Percentiles rank a stretch among this genome's conserved stretches.
Conservation (phyloP, 768 basidiomycete species). For the Suillus alpinus region DNA sequence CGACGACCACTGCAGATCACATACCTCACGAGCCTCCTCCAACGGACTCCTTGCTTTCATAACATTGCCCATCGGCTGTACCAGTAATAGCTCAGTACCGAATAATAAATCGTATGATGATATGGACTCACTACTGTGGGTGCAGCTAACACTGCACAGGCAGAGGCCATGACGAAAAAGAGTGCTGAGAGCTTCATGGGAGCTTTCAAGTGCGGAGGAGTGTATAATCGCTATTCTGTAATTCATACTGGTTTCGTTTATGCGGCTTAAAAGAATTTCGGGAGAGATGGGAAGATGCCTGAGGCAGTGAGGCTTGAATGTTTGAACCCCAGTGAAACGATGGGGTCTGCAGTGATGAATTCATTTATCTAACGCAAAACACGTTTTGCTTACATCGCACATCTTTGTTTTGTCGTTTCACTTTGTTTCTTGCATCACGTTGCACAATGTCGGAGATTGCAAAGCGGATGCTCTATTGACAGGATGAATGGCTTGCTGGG, state of each 20-base stretch:
- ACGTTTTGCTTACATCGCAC: too few species aligned
- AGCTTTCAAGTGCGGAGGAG: not conserved
- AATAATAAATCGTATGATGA: not conserved
- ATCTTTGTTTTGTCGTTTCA: too few species aligned
- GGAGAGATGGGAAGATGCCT: not conserved
- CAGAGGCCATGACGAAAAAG: constrained; percentile 3
- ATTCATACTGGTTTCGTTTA: not conserved
- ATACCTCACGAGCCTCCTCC: not conserved
- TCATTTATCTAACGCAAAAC: too few species aligned
- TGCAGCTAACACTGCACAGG: not conserved
- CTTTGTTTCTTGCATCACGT: too few species aligned
- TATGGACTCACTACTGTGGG: constrained; percentile 5
- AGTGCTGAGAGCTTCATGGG: constrained; percentile 6
- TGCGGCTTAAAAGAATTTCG: constrained; percentile 2
- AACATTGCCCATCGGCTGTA: not conserved
- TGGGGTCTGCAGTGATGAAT: too few species aligned
- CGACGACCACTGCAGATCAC: not conserved
- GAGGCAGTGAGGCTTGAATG: not conserved
- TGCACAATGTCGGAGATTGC: too few species aligned
- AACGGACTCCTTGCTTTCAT: not conserved
- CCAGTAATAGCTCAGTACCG: not conserved
- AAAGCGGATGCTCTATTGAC: too few species aligned
- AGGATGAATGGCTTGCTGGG: too few species aligned
- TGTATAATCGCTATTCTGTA: not conserved
- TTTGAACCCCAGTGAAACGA: too few species aligned